phyloP scores from a whole-genome alignment of 2,329 filamentous ascomycete species.

The Paracamarosporium sp. region DNA sequence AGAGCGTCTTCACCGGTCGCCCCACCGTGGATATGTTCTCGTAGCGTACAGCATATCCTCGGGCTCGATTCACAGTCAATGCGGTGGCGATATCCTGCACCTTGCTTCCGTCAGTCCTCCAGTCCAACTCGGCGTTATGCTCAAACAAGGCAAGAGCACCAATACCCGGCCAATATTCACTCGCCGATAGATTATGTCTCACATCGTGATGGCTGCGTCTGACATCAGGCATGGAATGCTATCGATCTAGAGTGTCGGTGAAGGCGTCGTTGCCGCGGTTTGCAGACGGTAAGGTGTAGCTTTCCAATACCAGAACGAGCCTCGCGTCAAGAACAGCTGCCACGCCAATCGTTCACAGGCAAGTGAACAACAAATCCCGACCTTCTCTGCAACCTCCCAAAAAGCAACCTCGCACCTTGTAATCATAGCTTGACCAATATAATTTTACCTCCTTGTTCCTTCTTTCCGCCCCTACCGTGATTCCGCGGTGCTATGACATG shows the following conservation, averaged over 20 bases:
- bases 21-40: slow-evolving; percentile 32
- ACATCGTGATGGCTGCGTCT: slow-evolving; percentile 22
- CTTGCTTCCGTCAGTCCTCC: slow-evolving; percentile 28
- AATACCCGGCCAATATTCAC: slow-evolving; percentile 39
- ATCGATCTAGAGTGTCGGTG: slow-evolving; percentile 20
- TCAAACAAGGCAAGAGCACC: slow-evolving; percentile 32
- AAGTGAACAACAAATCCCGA: slow-evolving; percentile 40
- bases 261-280: slow-evolving; percentile 24
- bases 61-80: slow-evolving; percentile 24
- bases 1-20: slow-evolving; percentile 44
- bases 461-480: slow-evolving; percentile 21
- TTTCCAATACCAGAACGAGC: slow-evolving; percentile 27
- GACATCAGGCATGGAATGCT: slow-evolving; percentile 21
- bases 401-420: slow-evolving; percentile 28
- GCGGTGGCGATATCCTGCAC: slow-evolving; percentile 31
- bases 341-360: slow-evolving; percentile 38
- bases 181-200: slow-evolving; percentile 37
- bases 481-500: slow-evolving; percentile 17
- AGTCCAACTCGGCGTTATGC: slow-evolving; percentile 35
- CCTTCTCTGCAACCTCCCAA: slow-evolving; percentile 35
- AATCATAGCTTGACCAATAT: slow-evolving; percentile 40
- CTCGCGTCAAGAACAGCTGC: slow-evolving; percentile 36
- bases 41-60: slow-evolving; percentile 27
- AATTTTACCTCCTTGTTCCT: slow-evolving; percentile 26
- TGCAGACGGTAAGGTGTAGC: slow-evolving; percentile 34